A percentile compares a stretch with the other conserved stretches of the same genome.
Evolutionary conservation across 768 basidiomycete genomes (phyloP).

Genomic region (Xerocomellus intermedius): DNA sequence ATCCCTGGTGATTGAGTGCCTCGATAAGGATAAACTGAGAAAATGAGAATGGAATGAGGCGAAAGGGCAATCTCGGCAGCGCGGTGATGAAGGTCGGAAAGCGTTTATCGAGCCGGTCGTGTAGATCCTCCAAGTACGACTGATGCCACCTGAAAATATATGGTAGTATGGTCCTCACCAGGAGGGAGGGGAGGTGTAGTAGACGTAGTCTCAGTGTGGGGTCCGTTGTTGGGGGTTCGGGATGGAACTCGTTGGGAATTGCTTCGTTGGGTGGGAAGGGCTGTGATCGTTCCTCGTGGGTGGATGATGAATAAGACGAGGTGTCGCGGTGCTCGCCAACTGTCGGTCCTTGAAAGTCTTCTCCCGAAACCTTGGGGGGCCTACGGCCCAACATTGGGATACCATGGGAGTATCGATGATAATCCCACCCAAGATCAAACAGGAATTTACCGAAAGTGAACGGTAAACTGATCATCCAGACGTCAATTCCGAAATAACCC

Average conservation of each 20-base stretch:
- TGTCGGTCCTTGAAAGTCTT: not conserved
- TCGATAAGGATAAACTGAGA: conserved; percentile 95
- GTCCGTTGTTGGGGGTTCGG: no score
- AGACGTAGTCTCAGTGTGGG: no score
- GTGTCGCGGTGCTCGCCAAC: not conserved
- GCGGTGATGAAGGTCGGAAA: conserved; percentile 82
- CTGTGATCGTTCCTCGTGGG: not conserved
- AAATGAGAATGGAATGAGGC: conserved; percentile 94
- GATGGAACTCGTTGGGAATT: no score
- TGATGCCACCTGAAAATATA: not conserved
- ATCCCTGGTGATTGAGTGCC: conserved; percentile 54
- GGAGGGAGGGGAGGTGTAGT: no score
- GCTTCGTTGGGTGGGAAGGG: conserved; percentile 1
- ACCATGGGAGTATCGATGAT: conserved; percentile 40
- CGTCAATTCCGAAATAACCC: conserved; percentile 73
- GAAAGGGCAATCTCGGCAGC: no score
- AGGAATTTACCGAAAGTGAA: conserved; percentile 72
- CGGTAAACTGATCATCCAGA: conserved; percentile 84
- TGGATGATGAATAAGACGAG: not conserved
- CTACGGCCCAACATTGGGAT: conserved; percentile 19
- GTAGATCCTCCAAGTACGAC: not conserved
- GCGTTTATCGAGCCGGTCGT: conserved; percentile 24
- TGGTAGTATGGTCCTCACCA: not conserved
- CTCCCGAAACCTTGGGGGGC: not conserved
- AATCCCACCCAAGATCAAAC: conserved; percentile 64